Conservation (phyloP, 2,329 filamentous ascomycete genomes). For the Fusarium guadeloupense region DNA sequence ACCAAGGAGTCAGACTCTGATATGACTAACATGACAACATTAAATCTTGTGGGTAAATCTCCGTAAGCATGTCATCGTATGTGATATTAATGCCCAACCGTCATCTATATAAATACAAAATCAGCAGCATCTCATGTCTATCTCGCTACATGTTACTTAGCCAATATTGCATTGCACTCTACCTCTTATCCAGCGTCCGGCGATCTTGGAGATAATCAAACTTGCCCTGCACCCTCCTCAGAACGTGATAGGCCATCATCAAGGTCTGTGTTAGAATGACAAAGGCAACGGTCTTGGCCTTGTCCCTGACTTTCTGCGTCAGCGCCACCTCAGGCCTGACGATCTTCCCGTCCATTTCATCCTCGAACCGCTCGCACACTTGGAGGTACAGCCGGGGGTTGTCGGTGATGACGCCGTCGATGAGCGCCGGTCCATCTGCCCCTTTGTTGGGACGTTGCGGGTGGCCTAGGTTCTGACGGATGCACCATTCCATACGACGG, state of each 20-base stretch:
- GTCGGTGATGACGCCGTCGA: slow-evolving; percentile 89
- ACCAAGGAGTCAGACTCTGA: too few species aligned
- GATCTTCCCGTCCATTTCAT: slow-evolving; percentile 46
- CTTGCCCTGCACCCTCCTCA: slow-evolving; percentile 41
- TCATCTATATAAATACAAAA: neutral
- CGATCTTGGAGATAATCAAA: slow-evolving; percentile 43
- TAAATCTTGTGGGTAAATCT: too few species aligned
- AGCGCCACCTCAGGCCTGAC: slow-evolving; percentile 16
- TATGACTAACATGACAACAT: too few species aligned
- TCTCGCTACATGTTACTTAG: neutral
- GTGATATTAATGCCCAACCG: neutral
- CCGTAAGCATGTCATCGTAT: neutral
- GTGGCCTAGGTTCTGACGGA: slow-evolving; percentile 54
- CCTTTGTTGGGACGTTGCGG: slow-evolving; percentile 41
- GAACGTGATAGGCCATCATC: slow-evolving; percentile 38
- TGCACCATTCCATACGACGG: slow-evolving; percentile 82
- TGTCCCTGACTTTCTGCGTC: slow-evolving; percentile 15
- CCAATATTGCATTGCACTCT: neutral
- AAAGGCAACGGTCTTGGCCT: slow-evolving; percentile 28
- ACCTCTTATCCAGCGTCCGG: slow-evolving; percentile 26
- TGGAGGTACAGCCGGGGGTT: slow-evolving; percentile 75
- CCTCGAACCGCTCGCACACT: slow-evolving; percentile 58
- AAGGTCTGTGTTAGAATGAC: slow-evolving; percentile 33
- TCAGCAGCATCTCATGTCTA: neutral
- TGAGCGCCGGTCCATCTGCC: slow-evolving; percentile 35